These are phyloP conservation scores for Fraxinus anomala DNA, from an alignment of 257 asterid species.

Conservation along the genomic window DNA sequence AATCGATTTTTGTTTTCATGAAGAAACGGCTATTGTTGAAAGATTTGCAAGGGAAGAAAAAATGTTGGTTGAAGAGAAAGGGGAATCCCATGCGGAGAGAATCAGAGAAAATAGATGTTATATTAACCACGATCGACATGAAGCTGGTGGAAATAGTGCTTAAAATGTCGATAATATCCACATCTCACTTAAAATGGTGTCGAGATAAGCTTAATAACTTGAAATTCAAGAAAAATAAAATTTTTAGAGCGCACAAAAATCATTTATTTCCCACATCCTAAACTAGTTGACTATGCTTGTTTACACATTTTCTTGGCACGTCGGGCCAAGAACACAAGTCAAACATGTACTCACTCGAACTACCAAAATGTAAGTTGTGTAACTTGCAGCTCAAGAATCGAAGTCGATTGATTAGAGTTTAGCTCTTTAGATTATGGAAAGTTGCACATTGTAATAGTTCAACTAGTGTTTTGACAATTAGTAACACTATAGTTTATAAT, in stretches of 20 bases:
- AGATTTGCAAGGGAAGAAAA: slow-evolving; percentile 45
- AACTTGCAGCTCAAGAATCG: neutral
- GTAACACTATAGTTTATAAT: neutral
- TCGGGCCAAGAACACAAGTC: neutral
- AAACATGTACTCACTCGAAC: neutral
- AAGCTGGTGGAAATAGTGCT: slow-evolving; percentile 49
- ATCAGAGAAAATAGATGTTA: slow-evolving; percentile 27
- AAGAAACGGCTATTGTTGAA: slow-evolving; percentile 49
- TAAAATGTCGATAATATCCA: slow-evolving; percentile 39
- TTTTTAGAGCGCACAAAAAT: slow-evolving; percentile 31
- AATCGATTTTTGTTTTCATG: neutral
- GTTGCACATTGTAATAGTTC: neutral
- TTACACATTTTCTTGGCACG: neutral
- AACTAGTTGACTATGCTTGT: neutral
- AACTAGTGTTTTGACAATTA: neutral
- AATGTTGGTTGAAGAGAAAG: slow-evolving; percentile 49
- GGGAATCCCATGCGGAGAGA: slow-evolving; percentile 27
- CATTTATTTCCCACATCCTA: slow-evolving; percentile 47
- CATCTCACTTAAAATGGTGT: slow-evolving; percentile 61
- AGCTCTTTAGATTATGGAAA: neutral
- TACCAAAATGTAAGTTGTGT: neutral
- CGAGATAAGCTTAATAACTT: slow-evolving; percentile 46
- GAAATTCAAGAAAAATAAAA: slow-evolving; percentile 34
- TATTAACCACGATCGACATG: slow-evolving; percentile 48
- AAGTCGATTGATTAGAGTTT: neutral